Conservation (phyloP, 192 early-diverging fungal species). For the Dissophora globulifera region DNA sequence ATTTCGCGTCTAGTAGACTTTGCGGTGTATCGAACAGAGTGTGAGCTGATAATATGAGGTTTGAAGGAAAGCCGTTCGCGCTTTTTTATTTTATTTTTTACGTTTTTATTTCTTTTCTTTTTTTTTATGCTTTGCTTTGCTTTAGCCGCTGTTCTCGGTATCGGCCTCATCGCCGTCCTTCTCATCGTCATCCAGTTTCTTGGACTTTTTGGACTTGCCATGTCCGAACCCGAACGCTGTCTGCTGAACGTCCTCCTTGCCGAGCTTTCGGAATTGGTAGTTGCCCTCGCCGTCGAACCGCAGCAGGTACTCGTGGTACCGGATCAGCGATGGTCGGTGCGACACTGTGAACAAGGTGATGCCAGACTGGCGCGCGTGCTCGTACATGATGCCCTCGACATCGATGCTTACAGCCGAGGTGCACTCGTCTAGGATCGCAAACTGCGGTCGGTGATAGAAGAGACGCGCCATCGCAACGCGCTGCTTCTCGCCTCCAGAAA, state of each 20-base stretch:
- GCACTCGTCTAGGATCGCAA: slow-evolving; percentile 83
- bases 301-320: slow-evolving; percentile 68
- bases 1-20: too few species aligned
- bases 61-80: too few species aligned
- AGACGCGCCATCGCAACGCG: slow-evolving; percentile 85
- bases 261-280: slow-evolving; percentile 68
- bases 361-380: slow-evolving; percentile 63
- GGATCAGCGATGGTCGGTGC: slow-evolving; percentile 60
- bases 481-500: slow-evolving; percentile 85
- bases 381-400: slow-evolving; percentile 81
- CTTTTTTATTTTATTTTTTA: background rate
- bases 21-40: too few species aligned
- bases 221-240: slow-evolving; percentile 63
- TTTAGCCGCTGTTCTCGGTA: slow-evolving; percentile 45
- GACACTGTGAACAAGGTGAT: slow-evolving; percentile 75
- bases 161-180: slow-evolving; percentile 45
- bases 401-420: slow-evolving; percentile 85
- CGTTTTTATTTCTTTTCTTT: background rate
- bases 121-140: background rate
- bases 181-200: slow-evolving; percentile 50
- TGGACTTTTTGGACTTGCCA: slow-evolving; percentile 57
- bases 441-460: slow-evolving; percentile 86
- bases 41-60: too few species aligned
- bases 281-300: slow-evolving; percentile 72
- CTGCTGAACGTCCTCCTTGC: slow-evolving; percentile 54